Base-by-base conservation (phyloP, 148 eudicot genomes). In the Spergularia marina region DNA sequence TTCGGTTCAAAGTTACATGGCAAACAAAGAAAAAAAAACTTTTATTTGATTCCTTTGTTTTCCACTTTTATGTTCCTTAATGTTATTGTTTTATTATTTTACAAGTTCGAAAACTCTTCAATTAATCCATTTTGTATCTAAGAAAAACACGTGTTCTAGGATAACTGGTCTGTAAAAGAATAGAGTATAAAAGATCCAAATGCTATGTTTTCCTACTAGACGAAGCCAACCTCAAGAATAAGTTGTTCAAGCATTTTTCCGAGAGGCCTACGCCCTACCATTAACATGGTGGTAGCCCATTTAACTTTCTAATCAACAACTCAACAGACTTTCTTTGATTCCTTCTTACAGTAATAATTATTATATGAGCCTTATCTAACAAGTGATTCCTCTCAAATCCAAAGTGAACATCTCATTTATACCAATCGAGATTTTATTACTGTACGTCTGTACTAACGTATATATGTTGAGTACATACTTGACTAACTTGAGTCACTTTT, bases 221-320 rank as follows among this genome's bases (percentile, higher is more conserved):
- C 8, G 8, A 44, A 44, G 49, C 49, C 49, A 44, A 30, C 36
- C 36, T 30, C 36, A 30, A 30, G 8, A 44, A 44, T 44, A 6
- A 6, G 49, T 44, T 44, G 36, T 44, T 44, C 49, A 4, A 41
- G 44, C 6, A 41, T 7, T 41, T 41, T 41, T 5, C 44, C 0
- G 2, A 7, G 47, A 7, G 39, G 20, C 25, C 53, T 56, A 53
- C 14, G 39, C 14, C 25, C 53, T 56, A 53, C 14, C 39, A n/a
- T 64, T 64, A 15, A 64, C 12, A 55, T 77, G 70, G 76, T 65
- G 81, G 76, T 63, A 41, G 51, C 18, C 76, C 81, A 64, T 54
- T 20, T 54, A 30, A 41, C 36, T 72, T 65, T 78, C 17, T 72
- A 72, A 78, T 78, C 67, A 72, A 13, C 40, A 65, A 72, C 72